Evolutionary conservation across 768 basidiomycete genomes (phyloP).

Genomic region (Solioccasus polychromus): DNA sequence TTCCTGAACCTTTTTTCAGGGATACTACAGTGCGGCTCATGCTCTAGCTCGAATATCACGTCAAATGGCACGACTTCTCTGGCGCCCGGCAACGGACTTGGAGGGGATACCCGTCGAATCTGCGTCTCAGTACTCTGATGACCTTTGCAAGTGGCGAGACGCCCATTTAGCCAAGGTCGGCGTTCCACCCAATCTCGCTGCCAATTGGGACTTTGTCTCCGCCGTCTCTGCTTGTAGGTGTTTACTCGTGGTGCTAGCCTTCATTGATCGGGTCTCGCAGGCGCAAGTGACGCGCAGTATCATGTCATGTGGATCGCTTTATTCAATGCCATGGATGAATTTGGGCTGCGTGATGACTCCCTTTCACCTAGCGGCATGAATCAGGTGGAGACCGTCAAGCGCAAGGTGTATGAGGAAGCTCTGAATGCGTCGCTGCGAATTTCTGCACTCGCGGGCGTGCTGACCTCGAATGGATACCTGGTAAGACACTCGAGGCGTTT

Average conservation of each 20-base stretch:
- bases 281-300: conserved; percentile 84
- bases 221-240: conserved; percentile 60
- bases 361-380: conserved; percentile 41
- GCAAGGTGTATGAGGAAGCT: conserved; percentile 77
- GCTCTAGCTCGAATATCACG: conserved; percentile 82
- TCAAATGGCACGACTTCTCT: conserved; percentile 76
- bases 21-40: conserved; percentile 81
- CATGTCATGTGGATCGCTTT: conserved; percentile 90
- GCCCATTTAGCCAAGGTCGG: conserved; percentile 75
- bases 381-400: conserved; percentile 62
- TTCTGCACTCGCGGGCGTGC: conserved; percentile 81
- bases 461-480: conserved; percentile 86
- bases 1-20: conserved; percentile 41
- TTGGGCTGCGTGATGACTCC: conserved; percentile 66
- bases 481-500: conserved; percentile 37
- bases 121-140: conserved; percentile 52
- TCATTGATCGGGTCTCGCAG: conserved; percentile 29
- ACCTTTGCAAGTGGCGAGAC: conserved; percentile 71
- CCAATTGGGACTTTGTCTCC: conserved; percentile 87
- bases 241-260: background rate
- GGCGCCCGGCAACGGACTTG: conserved; percentile 72
- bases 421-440: conserved; percentile 84
- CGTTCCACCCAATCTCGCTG: conserved; percentile 80
- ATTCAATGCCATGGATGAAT: conserved; percentile 81
- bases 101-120: conserved; percentile 74